These are phyloP conservation scores for Lasiodiplodia theobromae DNA, from an alignment of 2,329 filamentous ascomycete genomes.

Conservation along the genomic window DNA sequence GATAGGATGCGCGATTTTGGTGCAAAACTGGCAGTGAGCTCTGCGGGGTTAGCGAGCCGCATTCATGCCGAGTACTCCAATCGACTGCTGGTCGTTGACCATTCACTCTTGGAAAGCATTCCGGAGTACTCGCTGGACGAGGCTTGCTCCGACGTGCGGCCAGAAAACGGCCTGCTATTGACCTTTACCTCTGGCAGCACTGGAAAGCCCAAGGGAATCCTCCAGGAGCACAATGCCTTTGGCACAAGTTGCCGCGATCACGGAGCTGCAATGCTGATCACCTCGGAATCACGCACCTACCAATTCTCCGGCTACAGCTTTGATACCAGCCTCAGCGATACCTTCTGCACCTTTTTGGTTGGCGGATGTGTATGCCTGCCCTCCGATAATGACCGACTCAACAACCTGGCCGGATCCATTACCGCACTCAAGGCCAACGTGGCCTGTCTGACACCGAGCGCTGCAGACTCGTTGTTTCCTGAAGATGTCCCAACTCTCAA, in stretches of 20 bases:
- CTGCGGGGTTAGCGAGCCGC: not conserved
- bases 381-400: slow-evolving; percentile 44
- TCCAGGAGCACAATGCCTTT: slow-evolving; percentile 10
- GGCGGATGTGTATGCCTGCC: slow-evolving; percentile 36
- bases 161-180: slow-evolving; percentile 36
- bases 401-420: slow-evolving; percentile 9
- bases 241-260: slow-evolving; percentile 36
- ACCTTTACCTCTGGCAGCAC: slow-evolving; percentile 48
- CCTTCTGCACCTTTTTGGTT: not conserved
- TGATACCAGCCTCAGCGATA: not conserved
- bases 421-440: slow-evolving; percentile 1
- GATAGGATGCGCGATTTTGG: not conserved
- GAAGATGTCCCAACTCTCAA: slow-evolving; percentile 52
- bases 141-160: slow-evolving; percentile 3
- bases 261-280: slow-evolving; percentile 21
- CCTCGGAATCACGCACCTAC: slow-evolving; percentile 15
- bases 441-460: slow-evolving; percentile 26
- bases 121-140: not conserved
- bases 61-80: slow-evolving; percentile 28
- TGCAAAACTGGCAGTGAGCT: slow-evolving; percentile 31
- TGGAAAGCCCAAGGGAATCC: slow-evolving; percentile 40
- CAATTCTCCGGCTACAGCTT: slow-evolving; percentile 6
- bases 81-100: too few species aligned
- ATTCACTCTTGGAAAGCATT: slow-evolving; percentile 31
- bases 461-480: slow-evolving; percentile 46